Evolutionary conservation across 306 rosid species (phyloP), one percentile per base, ranked within the genome.

Genomic region (Pterocarpus macrocarpus): DNA sequence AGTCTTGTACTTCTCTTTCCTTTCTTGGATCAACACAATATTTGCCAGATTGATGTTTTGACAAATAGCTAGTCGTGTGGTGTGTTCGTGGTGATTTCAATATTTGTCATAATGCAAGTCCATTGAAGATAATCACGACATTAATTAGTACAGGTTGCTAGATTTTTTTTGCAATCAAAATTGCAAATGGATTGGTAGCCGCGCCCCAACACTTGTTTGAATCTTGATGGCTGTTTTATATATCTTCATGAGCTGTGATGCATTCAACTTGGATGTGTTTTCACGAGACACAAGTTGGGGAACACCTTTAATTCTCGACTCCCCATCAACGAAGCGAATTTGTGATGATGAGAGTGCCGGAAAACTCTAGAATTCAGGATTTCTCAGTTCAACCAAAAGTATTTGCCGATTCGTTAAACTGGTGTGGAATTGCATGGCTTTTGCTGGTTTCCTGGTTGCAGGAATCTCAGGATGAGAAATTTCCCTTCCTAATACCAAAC

Each of bases 21-120:
- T 4, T 7, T 28, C 13, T 58, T 9, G 68, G 58, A 58, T 69
- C 28, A 34, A 41, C 6, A 43, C 62, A 44, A 15, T 65, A n/a
- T 56, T 70, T 44, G 16, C 50, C 38, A 41, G 13, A 53, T 28
- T 69, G 65, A 77, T 47, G 52, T 33, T 77, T 49, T 38, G 55
- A n/a, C 63, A 35, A 22, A 22, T 53, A 16, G 53, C 59, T 47
- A 47, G 4, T 47, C 53, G 8, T 47, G 2, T 13, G 44, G 22
- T 13, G 12, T 64, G 22, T n/a, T 33, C 8, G 7, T 33, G 67
- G 70, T 64, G 70, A 36, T 64, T 38, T 64, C 49, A 36, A 38
- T 64, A 15, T 64, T 15, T 7, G 6, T 38, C 28, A 64, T 64
- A 5, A 64, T 64, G 70, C 22, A n/a, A 64, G 67, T 62, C 63